Evolutionary conservation across 148 eudicot species (phyloP).

Genomic region (Camellia sinensis): DNA sequence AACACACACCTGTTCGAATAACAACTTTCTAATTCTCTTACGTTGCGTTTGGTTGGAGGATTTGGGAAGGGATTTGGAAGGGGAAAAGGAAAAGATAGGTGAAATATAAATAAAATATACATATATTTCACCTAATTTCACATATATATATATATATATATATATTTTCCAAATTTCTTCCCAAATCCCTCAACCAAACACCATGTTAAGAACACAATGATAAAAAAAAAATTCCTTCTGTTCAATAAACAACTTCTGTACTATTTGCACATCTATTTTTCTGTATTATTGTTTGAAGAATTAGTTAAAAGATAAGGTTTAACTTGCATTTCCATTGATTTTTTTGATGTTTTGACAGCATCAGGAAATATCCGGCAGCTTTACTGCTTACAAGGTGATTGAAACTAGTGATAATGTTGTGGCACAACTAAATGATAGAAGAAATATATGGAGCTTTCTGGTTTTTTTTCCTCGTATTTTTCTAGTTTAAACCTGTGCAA

Average conservation of each 20-base stretch:
- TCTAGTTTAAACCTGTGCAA: slow-evolving; percentile 5
- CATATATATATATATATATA: too few relatives aligned
- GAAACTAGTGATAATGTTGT: not conserved
- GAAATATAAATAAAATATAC: too few relatives aligned
- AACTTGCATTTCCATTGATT: too few relatives aligned
- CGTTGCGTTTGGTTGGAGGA: too few relatives aligned
- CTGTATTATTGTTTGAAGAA: not conserved
- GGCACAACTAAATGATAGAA: not conserved
- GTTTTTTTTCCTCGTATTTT: not conserved
- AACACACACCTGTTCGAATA: too few relatives aligned
- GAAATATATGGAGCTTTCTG: slow-evolving; percentile 6
- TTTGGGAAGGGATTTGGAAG: too few relatives aligned
- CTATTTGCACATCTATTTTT: not conserved
- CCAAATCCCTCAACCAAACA: not conserved
- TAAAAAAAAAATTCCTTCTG: not conserved
- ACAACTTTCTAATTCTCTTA: too few relatives aligned
- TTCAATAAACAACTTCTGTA: too few relatives aligned
- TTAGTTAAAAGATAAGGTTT: too few relatives aligned
- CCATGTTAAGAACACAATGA: not conserved
- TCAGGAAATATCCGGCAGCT: slow-evolving; percentile 92
- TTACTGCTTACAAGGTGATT: slow-evolving; percentile 79
- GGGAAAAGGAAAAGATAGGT: too few relatives aligned
- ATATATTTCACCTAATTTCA: too few relatives aligned
- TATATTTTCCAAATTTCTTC: too few relatives aligned
- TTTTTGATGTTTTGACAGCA: slow-evolving; percentile 43